Base-by-base conservation (phyloP, 345 rosid genomes). In the Citrus cavaleriei region DNA sequence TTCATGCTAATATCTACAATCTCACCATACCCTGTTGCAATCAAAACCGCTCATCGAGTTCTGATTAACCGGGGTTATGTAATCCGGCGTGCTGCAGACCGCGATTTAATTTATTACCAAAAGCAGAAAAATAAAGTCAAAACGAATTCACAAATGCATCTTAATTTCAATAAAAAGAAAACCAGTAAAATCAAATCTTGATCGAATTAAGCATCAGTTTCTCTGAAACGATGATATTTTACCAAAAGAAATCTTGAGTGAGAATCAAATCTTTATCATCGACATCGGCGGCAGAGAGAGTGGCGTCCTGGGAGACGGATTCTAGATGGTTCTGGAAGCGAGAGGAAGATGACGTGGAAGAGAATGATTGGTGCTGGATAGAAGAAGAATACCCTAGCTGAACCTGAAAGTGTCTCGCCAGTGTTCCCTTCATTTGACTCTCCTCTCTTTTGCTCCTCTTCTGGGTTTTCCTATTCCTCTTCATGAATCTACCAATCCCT, bases 171-270 rank as follows among this genome's bases (percentile, higher is more conserved):
- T 24, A 6, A 25, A 25, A 57, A 34, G 3, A n/a, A 0, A 54
- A 10, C 46, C 4, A 21, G 0, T 5, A 64, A 22, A 1, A 24
- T 22, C n/a, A 71, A 70, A 10, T 40, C 10, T 32, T 7, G 34
- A 49, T 24, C 21, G 30, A 38, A 14, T 27, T 22, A 59, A 28
- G 9, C 28, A 60, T 38, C 57, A 1, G 10, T 60, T 74, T 61
- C 16, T 27, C 24, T 5, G 6, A 16, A 25, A 25, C 19, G 2
- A 27, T 10, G 46, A 54, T 18, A 6, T 18, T 54, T 77, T 85
- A 96, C 99, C 99, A 96, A 86, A 96, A 96, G 84, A 96, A 93
- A 59, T 93, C 99, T 86, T 96, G 98, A 35, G 97, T 96, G 80
- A 96, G 99, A 63, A 96, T 94, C 83, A 85, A 91, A 64, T 92